phyloP scores from a whole-genome alignment of 2,329 filamentous ascomycete species.

The Neofusicoccum cordaticola region DNA sequence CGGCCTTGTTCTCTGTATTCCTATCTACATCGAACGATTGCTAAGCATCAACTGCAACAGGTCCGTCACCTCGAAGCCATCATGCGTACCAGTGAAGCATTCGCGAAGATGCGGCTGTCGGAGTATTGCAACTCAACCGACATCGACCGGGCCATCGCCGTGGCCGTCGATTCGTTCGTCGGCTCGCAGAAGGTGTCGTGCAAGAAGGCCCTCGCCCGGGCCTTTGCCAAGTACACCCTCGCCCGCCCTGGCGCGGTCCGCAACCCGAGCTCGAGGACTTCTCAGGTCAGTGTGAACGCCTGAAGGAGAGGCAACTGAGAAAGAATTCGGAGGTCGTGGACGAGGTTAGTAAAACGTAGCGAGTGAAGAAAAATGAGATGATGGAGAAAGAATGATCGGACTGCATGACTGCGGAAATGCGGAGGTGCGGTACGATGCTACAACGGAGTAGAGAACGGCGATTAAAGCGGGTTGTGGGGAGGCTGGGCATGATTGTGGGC shows the following conservation, averaged over 20 bases:
- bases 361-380: not conserved
- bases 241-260: conserved; percentile 43
- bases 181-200: conserved; percentile 95
- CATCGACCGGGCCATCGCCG: conserved; percentile 94
- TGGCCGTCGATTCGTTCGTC: conserved; percentile 94
- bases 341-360: not conserved
- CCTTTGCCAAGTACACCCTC: conserved; percentile 86
- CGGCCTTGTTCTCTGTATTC: not conserved
- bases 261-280: conserved; percentile 7
- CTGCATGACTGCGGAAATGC: not conserved
- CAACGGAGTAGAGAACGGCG: not conserved
- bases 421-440: not conserved
- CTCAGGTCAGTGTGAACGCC: conserved; percentile 10
- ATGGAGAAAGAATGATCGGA: no score
- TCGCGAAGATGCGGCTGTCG: conserved; percentile 96
- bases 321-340: not conserved
- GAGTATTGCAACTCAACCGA: conserved; percentile 89
- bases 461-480: not conserved
- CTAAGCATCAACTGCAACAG: conserved; percentile 45
- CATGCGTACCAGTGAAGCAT: conserved; percentile 87
- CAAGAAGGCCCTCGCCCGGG: conserved; percentile 90
- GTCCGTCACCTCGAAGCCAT: conserved; percentile 97
- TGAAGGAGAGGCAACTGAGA: not conserved
- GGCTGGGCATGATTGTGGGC: not conserved
- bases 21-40: not conserved